Conservation (phyloP, 495 filamentous ascomycete genomes). For the Cercophora scortea region DNA sequence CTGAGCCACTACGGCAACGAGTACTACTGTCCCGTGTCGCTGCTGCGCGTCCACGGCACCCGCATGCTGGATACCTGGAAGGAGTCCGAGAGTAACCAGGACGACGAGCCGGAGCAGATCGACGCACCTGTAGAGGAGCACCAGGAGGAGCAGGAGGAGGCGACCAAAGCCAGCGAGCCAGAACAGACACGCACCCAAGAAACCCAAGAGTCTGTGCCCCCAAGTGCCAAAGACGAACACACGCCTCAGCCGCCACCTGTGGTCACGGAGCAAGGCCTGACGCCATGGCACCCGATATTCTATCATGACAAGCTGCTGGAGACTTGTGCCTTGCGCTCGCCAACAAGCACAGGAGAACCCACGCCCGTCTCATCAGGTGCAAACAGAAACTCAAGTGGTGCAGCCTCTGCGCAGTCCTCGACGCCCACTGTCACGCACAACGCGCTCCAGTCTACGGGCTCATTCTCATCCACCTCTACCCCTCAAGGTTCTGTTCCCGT, state of each 20-base stretch:
- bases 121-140: constrained; percentile 15
- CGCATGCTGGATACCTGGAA: constrained; percentile 94
- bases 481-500: constrained; percentile 1
- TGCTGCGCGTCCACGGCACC: constrained; percentile 87
- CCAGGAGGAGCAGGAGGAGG: constrained; percentile 16
- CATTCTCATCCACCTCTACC: constrained; percentile 1
- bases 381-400: neutral
- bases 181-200: constrained; percentile 5
- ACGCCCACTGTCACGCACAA: constrained; percentile 1
- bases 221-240: constrained; percentile 3
- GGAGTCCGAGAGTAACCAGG: constrained; percentile 36
- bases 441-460: neutral
- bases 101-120: constrained; percentile 36
- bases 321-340: constrained; percentile 17
- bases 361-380: constrained; percentile 11
- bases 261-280: constrained; percentile 17
- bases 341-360: constrained; percentile 18
- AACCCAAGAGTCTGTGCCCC: neutral
- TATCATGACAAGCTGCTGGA: constrained; percentile 4
- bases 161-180: constrained; percentile 22
- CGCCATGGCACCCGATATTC: constrained; percentile 20
- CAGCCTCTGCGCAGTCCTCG: constrained; percentile 6
- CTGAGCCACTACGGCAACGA: constrained; percentile 91
- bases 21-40: constrained; percentile 87
- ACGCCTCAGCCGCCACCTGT: neutral